Base-by-base conservation (phyloP, 2,329 filamentous ascomycete species). In the Pseudocercospora fuligena region DNA sequence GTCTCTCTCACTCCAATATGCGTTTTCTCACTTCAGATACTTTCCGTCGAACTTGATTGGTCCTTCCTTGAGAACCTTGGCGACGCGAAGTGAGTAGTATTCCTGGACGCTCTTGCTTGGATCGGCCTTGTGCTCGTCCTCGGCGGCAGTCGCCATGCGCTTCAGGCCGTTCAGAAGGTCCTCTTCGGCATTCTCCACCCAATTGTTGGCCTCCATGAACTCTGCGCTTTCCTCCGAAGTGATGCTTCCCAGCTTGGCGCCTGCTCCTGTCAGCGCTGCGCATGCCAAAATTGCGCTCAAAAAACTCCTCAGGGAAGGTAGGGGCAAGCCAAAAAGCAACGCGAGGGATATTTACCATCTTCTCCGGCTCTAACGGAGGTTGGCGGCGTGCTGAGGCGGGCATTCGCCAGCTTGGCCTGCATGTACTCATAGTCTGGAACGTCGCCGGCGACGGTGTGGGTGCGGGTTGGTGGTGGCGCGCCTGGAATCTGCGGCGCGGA, bases 141-240 rank as follows among this genome's bases (percentile, higher is more conserved):
- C 58, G 2, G 78, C 78, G 6, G 77, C 67, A 66, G 74, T 74
- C 5, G 68, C 72, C 8, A 80, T 68, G 29, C 77, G 76, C 51
- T 70, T 66, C 11, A 79, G 64, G 11, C 65, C 74, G 5, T 64
- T 65, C 11, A 64, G 63, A 7, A 78, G 57, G 29, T 76, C 74
- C 14, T 76, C 73, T 56, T 76, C 73, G 5, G 78, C 73, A n/a
- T 75, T 67, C 2, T 71, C 67, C 3, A 68, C 70, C 77, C 78
- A 79, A 36, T 70, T 72, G 53, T 61, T 71, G 43, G 73, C 66
- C 69, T 80, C 78, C 56, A 58, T 58, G 31, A 58, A 43, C n/a
- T 31, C 14, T 12, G 56, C 56, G 31, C 31, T 58, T 58, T 40
- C 56, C 56, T 40, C 31, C 29, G 56, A 58, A 36, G 16, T 58